Evolutionary conservation across 805 yeast species (phyloP).

Genomic region (Danielia reshetovae): DNA sequence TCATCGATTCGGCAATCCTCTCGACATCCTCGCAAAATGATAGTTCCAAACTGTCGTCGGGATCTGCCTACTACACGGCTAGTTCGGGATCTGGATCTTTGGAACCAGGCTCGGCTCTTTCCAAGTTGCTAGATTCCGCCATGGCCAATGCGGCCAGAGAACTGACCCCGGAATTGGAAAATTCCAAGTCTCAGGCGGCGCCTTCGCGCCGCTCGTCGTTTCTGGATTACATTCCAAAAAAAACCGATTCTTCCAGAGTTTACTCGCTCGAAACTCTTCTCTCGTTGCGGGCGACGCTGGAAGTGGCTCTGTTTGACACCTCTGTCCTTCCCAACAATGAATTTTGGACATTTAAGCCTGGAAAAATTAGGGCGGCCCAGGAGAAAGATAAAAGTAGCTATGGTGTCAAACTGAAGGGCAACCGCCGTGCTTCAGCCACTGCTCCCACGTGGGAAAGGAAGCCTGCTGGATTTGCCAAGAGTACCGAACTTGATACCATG

Average conservation of each 20-base stretch:
- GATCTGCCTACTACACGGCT: no score
- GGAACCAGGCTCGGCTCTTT: conserved; percentile 36
- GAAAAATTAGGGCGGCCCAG: conserved; percentile 4
- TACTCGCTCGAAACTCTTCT: conserved; percentile 29
- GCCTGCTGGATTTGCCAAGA: conserved; percentile 16
- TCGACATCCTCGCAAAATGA: background rate
- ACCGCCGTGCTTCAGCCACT: conserved; percentile 14
- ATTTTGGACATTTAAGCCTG: conserved; percentile 42
- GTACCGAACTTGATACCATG: conserved; percentile 26
- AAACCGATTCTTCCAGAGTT: conserved; percentile 12
- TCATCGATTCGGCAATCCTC: conserved; percentile 10
- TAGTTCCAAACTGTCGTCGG: no score
- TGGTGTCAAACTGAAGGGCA: conserved; percentile 5
- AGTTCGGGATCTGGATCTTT: conserved; percentile 7
- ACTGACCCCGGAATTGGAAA: conserved; percentile 33
- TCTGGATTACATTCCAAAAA: conserved; percentile 10
- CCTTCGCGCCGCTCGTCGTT: conserved; percentile 9
- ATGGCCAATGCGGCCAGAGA: conserved; percentile 46
- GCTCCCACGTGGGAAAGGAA: conserved; percentile 32
- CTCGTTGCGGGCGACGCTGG: conserved; percentile 32
- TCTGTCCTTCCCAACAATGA: conserved; percentile 42
- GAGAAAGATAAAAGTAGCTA: conserved; percentile 14
- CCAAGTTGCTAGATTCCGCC: conserved; percentile 42
- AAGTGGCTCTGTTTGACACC: conserved; percentile 26
- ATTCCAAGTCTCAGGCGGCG: conserved; percentile 5